phyloP scores from a whole-genome alignment of 257 asterid genomes.

The Galeopsis tetrahit region DNA sequence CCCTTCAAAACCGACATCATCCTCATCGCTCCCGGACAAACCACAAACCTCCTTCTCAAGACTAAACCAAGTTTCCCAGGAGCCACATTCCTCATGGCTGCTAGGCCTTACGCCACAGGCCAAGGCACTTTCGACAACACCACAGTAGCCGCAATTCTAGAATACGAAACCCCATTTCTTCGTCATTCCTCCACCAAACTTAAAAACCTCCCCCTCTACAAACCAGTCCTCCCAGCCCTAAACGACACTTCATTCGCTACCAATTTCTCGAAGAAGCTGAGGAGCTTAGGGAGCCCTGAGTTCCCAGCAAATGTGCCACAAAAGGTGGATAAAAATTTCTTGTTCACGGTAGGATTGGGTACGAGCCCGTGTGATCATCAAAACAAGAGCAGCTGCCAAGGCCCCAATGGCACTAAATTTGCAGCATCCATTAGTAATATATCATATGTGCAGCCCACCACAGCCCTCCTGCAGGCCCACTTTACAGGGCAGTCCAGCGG shows the following conservation, averaged over 20 bases:
- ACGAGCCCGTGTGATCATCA: constrained; percentile 29
- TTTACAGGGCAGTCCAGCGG: constrained; percentile 37
- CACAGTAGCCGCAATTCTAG: constrained; percentile 30
- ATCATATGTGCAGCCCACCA: constrained; percentile 39
- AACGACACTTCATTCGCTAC: constrained; percentile 46
- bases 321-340: constrained; percentile 34
- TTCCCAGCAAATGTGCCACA: constrained; percentile 49
- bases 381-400: constrained; percentile 44
- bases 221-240: constrained; percentile 40
- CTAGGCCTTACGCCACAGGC: constrained; percentile 31
- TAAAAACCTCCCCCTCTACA: constrained; percentile 38
- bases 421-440: constrained; percentile 46
- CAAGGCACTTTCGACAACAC: constrained; percentile 35
- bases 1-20: constrained; percentile 29
- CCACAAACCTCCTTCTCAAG: constrained; percentile 32
- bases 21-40: constrained; percentile 30
- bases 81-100: constrained; percentile 29
- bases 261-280: constrained; percentile 37
- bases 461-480: constrained; percentile 49
- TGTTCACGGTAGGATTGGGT: constrained; percentile 36
- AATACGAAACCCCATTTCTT: constrained; percentile 16
- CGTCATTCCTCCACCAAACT: not conserved
- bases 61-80: constrained; percentile 13
- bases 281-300: constrained; percentile 35
- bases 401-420: constrained; percentile 45